Evolutionary conservation across 176 grass and related monocot species (phyloP).

Genomic region (Microstegium vimineum): DNA sequence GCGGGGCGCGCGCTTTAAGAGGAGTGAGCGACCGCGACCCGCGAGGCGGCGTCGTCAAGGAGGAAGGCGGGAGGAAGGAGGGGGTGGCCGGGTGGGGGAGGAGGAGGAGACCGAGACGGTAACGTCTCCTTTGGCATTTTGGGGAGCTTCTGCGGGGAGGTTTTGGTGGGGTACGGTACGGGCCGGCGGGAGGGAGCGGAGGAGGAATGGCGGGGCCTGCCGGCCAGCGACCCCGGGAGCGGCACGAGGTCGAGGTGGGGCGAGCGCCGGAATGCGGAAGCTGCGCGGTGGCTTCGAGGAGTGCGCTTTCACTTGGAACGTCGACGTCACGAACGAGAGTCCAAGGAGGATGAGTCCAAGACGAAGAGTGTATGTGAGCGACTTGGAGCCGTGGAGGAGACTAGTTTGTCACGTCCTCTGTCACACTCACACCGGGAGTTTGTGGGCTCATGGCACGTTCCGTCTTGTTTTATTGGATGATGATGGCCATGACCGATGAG

Average conservation of each 20-base stretch:
- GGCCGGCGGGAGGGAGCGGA: neutral
- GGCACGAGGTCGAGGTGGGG: neutral
- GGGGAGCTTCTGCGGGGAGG: neutral
- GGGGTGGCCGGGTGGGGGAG: neutral
- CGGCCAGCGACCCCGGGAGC: neutral
- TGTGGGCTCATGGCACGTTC: constrained; percentile 11
- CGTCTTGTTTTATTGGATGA: neutral
- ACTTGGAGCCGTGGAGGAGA: neutral
- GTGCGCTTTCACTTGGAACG: neutral
- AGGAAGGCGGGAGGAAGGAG: constrained; percentile 49
- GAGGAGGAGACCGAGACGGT: constrained; percentile 33
- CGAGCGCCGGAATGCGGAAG: neutral
- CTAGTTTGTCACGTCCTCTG: constrained; percentile 12
- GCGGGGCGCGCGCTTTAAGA: constrained; percentile 33
- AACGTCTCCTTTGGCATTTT: constrained; percentile 33
- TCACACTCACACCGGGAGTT: neutral
- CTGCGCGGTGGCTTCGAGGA: constrained; percentile 19
- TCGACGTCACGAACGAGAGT: neutral
- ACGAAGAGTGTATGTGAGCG: neutral
- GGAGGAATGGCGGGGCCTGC: neutral
- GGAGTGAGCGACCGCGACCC: neutral
- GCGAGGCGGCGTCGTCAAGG: neutral
- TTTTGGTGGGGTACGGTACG: constrained; percentile 47
- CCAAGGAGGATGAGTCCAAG: constrained; percentile 4
- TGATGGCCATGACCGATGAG: neutral